Evolutionary conservation across 306 rosid genomes (phyloP), one percentile per base, ranked within the genome.

Genomic region (Parietaria judaica): DNA sequence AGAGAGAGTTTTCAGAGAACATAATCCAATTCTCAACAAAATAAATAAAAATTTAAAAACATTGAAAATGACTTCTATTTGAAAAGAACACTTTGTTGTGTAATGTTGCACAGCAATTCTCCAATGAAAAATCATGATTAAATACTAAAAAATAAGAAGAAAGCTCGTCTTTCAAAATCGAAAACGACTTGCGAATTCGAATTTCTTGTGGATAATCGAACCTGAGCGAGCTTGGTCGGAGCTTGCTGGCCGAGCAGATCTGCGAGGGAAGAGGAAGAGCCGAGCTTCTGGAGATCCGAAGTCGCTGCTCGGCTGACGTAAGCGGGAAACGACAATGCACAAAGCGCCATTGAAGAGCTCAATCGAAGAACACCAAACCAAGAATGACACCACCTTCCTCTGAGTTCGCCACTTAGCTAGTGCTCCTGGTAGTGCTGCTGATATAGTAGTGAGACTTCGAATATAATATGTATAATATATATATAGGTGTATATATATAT

Each of bases 321-420:
- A 12, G 75, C 57, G 66, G 85, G 82, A 63, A 75, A 79, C 4
- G 89, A 66, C 54, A 81, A 81, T 66, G 90, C 59, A 48, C 70
- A 82, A 47, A 88, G 83, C 65, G 94, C 99, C 99, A 92, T 92
- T 64, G 37, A 35, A 51, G 67, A n/a, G n/a, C n/a, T n/a, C n/a
- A n/a, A 92, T 92, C 61, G 37, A 35, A 51, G 67, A 6, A 46
- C 17, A 48, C 39, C 14, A 59, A 10, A 13, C 16, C 56, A 17
- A 71, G 31, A 15, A 23, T 23, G 43, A 47, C 56, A 54, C 66
- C 23, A 12, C 13, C 71, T 12, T 11, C 50, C 16, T 45, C 23
- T 46, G 51, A 53, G 47, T 41, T 41, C 45, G 7, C 45, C 45
- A 41, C 45, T 41, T 41, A 41, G 7, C 45, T 41, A 41, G 45